Evolutionary conservation across 768 basidiomycete genomes (phyloP).

Genomic region (Mycena capillaripes): DNA sequence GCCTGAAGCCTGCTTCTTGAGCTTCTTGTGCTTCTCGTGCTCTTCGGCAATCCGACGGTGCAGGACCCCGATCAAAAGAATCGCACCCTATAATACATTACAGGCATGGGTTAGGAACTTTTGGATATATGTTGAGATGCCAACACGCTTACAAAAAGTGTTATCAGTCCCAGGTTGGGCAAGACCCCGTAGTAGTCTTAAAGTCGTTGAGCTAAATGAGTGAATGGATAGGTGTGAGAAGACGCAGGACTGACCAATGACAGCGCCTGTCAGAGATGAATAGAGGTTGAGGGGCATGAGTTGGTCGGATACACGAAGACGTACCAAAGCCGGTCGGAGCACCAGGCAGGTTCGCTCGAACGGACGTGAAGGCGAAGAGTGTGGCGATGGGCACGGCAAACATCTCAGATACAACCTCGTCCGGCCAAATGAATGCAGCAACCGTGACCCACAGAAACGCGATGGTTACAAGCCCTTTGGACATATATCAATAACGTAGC

Average conservation of each 20-base stretch:
- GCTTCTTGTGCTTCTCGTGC: no score
- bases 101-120: neutral
- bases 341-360: slow-evolving; percentile 40
- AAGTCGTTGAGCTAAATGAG: neutral
- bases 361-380: slow-evolving; percentile 42
- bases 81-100: neutral
- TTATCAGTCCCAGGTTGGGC: slow-evolving; percentile 9
- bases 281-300: neutral
- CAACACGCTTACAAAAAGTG: neutral
- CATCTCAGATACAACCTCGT: slow-evolving; percentile 12
- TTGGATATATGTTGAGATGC: neutral
- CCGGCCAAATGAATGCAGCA: slow-evolving; percentile 10
- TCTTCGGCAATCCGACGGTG: neutral
- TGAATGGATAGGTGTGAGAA: neutral
- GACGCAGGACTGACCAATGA: neutral
- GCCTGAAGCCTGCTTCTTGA: no score
- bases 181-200: slow-evolving; percentile 14
- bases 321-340: slow-evolving; percentile 43
- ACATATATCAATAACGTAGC: neutral
- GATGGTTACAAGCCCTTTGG: slow-evolving; percentile 13
- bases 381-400: slow-evolving; percentile 20
- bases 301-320: neutral
- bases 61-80: neutral
- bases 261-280: neutral
- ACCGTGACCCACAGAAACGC: slow-evolving; percentile 22